A percentile compares a stretch with the other conserved stretches of the same genome.
Evolutionary conservation across 169 alveolate genomes (phyloP).

Genomic region (Plasmodium coatneyi): DNA sequence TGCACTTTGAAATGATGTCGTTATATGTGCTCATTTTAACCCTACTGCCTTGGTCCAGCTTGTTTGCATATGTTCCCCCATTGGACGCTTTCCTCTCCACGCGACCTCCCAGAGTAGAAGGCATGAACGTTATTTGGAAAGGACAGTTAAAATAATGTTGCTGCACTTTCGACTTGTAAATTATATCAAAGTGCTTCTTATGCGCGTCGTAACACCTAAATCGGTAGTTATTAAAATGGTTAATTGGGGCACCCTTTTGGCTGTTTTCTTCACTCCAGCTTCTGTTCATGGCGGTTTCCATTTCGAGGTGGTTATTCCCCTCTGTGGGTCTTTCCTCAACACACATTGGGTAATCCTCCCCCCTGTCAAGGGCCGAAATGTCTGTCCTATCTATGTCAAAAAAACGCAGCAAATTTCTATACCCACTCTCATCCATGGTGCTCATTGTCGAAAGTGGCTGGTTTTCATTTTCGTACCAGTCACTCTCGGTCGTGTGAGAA

Average conservation of each 20-base stretch:
- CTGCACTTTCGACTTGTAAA: slow-evolving; percentile 70
- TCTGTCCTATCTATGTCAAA: slow-evolving; percentile 49
- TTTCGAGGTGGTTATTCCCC: neutral
- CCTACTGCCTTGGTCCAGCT: neutral
- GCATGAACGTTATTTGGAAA: slow-evolving; percentile 65
- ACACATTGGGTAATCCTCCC: neutral
- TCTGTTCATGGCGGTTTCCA: neutral
- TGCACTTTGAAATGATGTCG: slow-evolving; percentile 57
- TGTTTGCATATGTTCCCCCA: neutral
- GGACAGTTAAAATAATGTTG: slow-evolving; percentile 76
- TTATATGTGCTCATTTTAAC: slow-evolving; percentile 49
- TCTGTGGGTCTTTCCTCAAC: neutral
- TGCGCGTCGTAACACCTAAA: slow-evolving; percentile 15
- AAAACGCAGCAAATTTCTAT: slow-evolving; percentile 30
- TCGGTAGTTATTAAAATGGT: slow-evolving; percentile 52
- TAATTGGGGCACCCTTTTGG: neutral
- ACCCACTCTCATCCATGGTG: slow-evolving; percentile 60
- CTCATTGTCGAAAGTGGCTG: neutral
- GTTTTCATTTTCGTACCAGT: slow-evolving; percentile 12
- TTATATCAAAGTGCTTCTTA: slow-evolving; percentile 18
- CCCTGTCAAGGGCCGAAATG: neutral
- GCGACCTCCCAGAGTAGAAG: neutral
- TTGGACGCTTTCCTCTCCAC: neutral
- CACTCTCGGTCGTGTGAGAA: slow-evolving; percentile 31
- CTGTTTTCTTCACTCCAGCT: neutral